Conservation (phyloP, 208 protist genomes). For the Tritrichomonas foetus region DNA sequence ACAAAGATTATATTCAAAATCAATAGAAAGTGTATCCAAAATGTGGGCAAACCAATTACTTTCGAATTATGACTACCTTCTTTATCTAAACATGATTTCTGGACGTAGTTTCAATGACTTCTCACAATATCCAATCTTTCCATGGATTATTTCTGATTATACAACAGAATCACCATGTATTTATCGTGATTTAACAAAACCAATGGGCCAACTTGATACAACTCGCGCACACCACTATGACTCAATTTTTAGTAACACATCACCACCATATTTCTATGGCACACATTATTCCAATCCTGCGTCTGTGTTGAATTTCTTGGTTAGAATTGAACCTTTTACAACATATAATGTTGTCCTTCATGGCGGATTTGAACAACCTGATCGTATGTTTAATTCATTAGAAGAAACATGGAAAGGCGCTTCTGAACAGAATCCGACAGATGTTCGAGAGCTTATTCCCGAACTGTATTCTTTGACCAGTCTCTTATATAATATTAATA, state of each 20-base stretch:
- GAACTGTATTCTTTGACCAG: slow-evolving; percentile 62
- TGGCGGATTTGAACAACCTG: background rate
- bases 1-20: too few relatives aligned
- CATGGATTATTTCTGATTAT: slow-evolving; percentile 12
- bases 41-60: background rate
- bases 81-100: background rate
- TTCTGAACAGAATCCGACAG: background rate
- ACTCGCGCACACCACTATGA: background rate
- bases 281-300: slow-evolving; percentile 32
- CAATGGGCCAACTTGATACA: background rate
- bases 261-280: background rate
- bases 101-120: background rate
- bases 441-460: slow-evolving; percentile 56
- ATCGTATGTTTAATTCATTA: background rate
- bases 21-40: background rate
- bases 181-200: background rate
- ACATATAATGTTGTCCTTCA: background rate
- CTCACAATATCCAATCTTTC: slow-evolving; percentile 8
- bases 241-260: background rate
- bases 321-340: background rate
- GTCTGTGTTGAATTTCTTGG: background rate
- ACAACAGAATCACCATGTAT: background rate
- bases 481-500: slow-evolving; percentile 56
- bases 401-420: background rate
- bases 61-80: background rate